phyloP scores from a whole-genome alignment of 106 monocot species.

The Vanilla planifolia region DNA sequence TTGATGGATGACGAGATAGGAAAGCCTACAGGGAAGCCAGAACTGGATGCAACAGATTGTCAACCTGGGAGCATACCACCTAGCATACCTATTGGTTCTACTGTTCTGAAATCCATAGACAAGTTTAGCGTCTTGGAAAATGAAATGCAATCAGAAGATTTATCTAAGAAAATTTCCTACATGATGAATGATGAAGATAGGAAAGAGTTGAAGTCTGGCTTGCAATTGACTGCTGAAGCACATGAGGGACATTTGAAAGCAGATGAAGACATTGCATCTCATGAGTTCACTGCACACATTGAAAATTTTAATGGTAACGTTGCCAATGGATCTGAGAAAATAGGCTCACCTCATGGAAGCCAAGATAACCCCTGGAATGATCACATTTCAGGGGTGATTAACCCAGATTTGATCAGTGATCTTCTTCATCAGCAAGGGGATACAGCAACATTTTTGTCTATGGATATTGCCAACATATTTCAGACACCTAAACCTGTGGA shows the following conservation, averaged over 20 bases:
- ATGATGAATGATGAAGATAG: background rate
- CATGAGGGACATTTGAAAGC: background rate
- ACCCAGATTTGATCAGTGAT: too few relatives aligned
- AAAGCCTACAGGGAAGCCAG: background rate
- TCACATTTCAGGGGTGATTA: constrained; percentile 10
- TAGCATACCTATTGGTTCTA: background rate
- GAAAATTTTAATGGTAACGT: constrained; percentile 6
- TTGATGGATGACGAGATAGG: background rate
- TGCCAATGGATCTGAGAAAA: constrained; percentile 5
- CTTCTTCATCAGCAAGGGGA: too few relatives aligned
- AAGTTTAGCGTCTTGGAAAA: background rate
- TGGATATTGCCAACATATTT: constrained; percentile 11
- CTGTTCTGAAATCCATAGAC: constrained; percentile 2
- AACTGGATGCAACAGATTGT: background rate
- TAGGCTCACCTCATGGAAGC: constrained; percentile 7
- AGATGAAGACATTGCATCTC: background rate
- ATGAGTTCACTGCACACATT: background rate
- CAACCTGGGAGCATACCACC: background rate
- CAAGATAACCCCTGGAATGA: constrained; percentile 9
- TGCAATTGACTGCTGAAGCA: constrained; percentile 1
- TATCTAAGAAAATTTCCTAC: background rate
- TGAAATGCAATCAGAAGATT: constrained; percentile 6
- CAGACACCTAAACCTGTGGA: constrained; percentile 12
- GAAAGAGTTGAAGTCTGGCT: constrained; percentile 7
- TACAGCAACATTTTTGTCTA: background rate